Evolutionary conservation across 2,329 filamentous ascomycete genomes (phyloP), one percentile per base, ranked within the genome.

Genomic region (Helotiales sp.): DNA sequence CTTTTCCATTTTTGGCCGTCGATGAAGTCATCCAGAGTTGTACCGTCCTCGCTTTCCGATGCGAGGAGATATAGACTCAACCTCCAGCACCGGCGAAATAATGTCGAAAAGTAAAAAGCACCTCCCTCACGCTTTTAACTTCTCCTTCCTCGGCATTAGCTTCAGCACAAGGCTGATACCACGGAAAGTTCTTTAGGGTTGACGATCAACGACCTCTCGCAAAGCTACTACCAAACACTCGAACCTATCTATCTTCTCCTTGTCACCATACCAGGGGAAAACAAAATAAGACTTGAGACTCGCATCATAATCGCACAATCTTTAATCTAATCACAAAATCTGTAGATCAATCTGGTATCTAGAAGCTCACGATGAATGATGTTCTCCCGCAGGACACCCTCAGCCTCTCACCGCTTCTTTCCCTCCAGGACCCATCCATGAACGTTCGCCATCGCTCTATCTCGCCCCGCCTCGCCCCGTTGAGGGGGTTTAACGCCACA

Each of bases 391-490:
- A 52, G 27, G 47, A 63, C 63, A 66, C 64, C 63, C 54, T 62
- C 63, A 60, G 46, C 50, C 54, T 29, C 52, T 49, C 64, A 66
- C 64, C 64, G 64, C 64, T 53, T 52, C 64, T 66, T 65, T 53
- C 22, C 19, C 53, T 54, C 48, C 52, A 57, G 53, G 46, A 54
- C 48, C 49, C 54, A 60, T 61, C 60, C 54, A 30, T 54, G 2
- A 38, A 30, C 54, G 57, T 54, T 25, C 44, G 38, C 44, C 48
- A 25, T 30, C 33, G 29, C 54, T 31, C 40, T 36, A 40, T 31
- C n/a, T n/a, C 31, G 9, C 31, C n/a, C 31, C 36, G 22, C 36
- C 36, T 42, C 7, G 6, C 34, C 9, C 24, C 3, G 19, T 22
- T 29, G 6, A 48, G 31, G 31, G 36, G 31, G n/a, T 10, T 40